Evolutionary conservation across 106 monocot species (phyloP), one percentile per base, ranked within the genome.

Genomic region (Allium sativum): DNA sequence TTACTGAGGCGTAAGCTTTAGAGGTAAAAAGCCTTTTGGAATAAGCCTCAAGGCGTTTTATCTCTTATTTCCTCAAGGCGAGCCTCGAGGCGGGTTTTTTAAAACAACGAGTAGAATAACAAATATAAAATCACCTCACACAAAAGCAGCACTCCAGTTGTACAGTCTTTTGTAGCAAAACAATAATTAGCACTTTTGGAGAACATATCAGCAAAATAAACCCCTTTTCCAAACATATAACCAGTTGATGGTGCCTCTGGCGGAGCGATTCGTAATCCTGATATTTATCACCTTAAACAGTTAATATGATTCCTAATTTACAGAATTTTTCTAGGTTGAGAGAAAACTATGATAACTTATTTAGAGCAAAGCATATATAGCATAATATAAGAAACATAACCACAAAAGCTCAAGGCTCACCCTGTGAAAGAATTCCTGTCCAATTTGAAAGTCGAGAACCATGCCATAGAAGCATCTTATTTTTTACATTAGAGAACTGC

Each of bases 181-280:
- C 95, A 96, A 76, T 96, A 96, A 72, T 96, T 96, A 73, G 95
- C 95, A 72, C 95, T 96, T 72, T 96, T 96, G 44, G 84, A 96
- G 74, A 96, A 96, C 95, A 96, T 96, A 76, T 90, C 95, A 19
- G 90, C 87, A 82, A 96, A 96, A 72, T 96, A 96, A 67, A 96
- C 84, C 3, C 95, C 90, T 48, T 96, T 96, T 42, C 90, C 90
- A 74, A 96, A 90, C 95, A 96, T 90, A 70, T 96, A 96, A 42
- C 90, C 95, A 9, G 81, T 90, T 31, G 72, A 72, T 48, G 95
- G 90, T 45, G 95, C 95, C 70, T 96, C 95, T 41, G 95, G 95
- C 50, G 90, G 95, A 78, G 87, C 90, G 73, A 96, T 96, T 56
- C 90, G 58, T 60, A 95, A 76, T 55, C 95, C 95, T 95, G 69